Evolutionary conservation across 768 basidiomycete species (phyloP), one percentile per base, ranked within the genome.

Genomic region (Boletus rubescentipes): DNA sequence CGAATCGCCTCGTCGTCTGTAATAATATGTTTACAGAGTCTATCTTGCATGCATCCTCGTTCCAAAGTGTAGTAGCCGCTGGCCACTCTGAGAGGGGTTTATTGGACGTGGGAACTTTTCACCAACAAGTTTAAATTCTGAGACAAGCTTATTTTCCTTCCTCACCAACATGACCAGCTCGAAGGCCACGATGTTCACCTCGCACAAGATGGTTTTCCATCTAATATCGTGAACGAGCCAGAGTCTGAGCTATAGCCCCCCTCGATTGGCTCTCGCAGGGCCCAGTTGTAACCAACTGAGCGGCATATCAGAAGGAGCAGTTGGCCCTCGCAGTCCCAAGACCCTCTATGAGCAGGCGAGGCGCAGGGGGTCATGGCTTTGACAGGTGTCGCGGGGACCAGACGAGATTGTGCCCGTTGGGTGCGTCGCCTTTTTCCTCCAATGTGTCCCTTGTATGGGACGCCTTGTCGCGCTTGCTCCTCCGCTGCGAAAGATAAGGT

Each of bases 211-310:
- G 62, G 23, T 34, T 31, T 30, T 11, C 45, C 56, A 51, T 71
- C 64, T 62, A 61, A 53, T 51, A 60, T 84, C 68, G 77, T 82
- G 82, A 86, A 83, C 84, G 83, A 83, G 84, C 79, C 77, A 87
- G 87, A 83, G 82, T 87, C 84, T 85, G 85, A 87, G 84, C 68
- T 81, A 66, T 57, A 79, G 71, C 80, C 81, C 80, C 78, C 78
- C 78, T 77, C 54, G 78, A 81, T 77, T 60, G 82, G 72, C 78
- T 74, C 80, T 81, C 78, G 81, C 79, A 60, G 85, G 75, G 78
- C 69, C 80, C 73, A 72, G 78, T 73, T 72, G 68, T 78, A 78
- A 84, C 62, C 65, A 62, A 73, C 75, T 74, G 72, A 79, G 78
- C 78, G 76, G 71, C 81, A 77, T 79, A 86, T 82, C 83, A 85